Base-by-base conservation (phyloP, 495 filamentous ascomycete genomes). In the Lasiosphaeria miniovina region DNA sequence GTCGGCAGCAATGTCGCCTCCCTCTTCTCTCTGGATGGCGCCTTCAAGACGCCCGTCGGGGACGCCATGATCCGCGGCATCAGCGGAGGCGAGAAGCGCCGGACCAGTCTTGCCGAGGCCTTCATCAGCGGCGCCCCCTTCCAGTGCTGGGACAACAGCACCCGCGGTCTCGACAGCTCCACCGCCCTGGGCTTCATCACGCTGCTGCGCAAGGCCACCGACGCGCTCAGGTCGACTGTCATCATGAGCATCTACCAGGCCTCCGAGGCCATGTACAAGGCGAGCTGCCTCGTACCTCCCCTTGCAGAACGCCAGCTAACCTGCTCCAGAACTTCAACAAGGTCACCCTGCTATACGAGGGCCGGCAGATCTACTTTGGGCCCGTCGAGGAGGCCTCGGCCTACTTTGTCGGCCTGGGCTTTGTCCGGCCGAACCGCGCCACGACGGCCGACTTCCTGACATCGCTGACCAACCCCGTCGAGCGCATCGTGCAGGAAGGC, bases 191-290 rank as follows among this genome's bases (percentile, higher is more conserved):
- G 90, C 66, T 92, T 88, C 65, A 84, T 85, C 17, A 85, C 84
- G 57, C 85, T 84, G 0, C 71, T 93, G 10, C 80, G 88, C 5
- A 84, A 86, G 54, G 86, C 89, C 80, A 91, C 90, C n/a, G 88
- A 90, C 57, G 81, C 91, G 56, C 85, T 78, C 64, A 80, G 88
- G 62, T 81, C 84, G 17, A 91, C 90, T 3, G 89, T 87, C 0
- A 74, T 91, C 11, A 88, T 90, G 38, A 91, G 88, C 1, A 73
- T 93, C 1, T 93, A 93, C 73, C 90, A 93, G 68, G 89, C 89
- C 0, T 85, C 88, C 43, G 84, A 93, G 68, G 86, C 80, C 33
- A 90, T 91, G 59, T 93, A 90, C 66, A 79, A 91, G 61, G 74
- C 86, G 1, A 35, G 51, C 8, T n/a, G 5, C 12, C 43, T n/a